Conservation (phyloP, 106 monocot genomes). For the Platanthera zijinensis region DNA sequence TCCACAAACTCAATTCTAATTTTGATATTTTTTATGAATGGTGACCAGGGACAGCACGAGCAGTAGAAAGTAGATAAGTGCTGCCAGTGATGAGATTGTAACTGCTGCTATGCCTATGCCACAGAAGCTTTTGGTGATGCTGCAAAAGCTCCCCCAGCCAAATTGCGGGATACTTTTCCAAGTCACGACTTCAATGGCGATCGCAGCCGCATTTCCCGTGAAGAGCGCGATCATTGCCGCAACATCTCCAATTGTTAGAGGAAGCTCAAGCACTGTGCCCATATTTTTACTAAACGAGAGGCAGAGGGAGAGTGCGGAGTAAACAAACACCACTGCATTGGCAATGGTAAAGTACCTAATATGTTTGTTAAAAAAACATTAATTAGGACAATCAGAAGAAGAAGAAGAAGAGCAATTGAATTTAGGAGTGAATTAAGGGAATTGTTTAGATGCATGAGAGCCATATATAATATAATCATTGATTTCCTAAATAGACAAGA, state of each 20-base stretch:
- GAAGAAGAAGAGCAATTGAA: too few species aligned
- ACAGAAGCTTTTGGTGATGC: constrained; percentile 6
- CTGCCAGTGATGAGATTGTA: constrained; percentile 6
- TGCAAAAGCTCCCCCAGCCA: constrained; percentile 13
- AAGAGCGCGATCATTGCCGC: constrained; percentile 7
- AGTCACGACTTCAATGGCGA: background rate
- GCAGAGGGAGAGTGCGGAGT: constrained; percentile 7
- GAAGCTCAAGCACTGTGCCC: background rate
- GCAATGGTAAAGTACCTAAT: constrained; percentile 3
- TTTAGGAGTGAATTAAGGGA: too few species aligned
- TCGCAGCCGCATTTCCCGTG: constrained; percentile 9
- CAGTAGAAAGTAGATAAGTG: constrained; percentile 1
- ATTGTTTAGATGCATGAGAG: too few species aligned
- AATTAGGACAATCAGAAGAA: too few species aligned
- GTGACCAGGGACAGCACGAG: background rate
- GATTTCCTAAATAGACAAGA: too few species aligned
- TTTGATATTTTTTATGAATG: background rate
- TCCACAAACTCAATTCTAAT: too few species aligned
- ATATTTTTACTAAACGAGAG: background rate
- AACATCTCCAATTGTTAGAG: constrained; percentile 5
- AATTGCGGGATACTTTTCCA: background rate
- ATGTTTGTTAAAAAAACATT: too few species aligned
- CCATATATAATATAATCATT: too few species aligned
- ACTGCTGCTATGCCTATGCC: constrained; percentile 6
- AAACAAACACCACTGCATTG: constrained; percentile 1